A percentile compares a stretch with the other conserved stretches of the same genome.
phyloP scores from a whole-genome alignment of 2,329 filamentous ascomycete species.

The Colletotrichum sp. region DNA sequence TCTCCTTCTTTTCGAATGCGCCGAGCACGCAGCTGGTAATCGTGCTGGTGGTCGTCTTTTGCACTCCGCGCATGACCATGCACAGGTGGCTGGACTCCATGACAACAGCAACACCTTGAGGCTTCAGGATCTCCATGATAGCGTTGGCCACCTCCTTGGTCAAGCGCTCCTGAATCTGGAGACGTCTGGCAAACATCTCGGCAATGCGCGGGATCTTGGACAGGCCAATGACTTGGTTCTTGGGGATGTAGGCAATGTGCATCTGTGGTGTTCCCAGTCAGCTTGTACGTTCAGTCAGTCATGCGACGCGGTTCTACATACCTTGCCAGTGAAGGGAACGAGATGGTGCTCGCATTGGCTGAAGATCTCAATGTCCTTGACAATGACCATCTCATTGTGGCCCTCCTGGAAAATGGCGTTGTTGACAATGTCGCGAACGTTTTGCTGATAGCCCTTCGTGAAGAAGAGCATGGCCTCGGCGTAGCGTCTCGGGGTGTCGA shows the following conservation, averaged over 20 bases:
- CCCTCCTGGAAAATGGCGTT: conserved; percentile 94
- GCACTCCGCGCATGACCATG: conserved; percentile 99
- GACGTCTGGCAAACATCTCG: conserved; percentile 91
- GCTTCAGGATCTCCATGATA: conserved; percentile 89
- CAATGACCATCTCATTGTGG: conserved; percentile 96
- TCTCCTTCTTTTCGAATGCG: conserved; percentile 89
- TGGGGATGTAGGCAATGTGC: conserved; percentile 98
- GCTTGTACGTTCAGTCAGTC: background rate
- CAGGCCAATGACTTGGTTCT: conserved; percentile 88
- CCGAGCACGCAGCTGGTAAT: conserved; percentile 98
- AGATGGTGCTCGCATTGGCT: conserved; percentile 97
- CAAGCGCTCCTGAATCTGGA: conserved; percentile 95
- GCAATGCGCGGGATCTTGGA: conserved; percentile 96
- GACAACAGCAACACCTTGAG: conserved; percentile 93
- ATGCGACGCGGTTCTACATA: conserved; percentile 39
- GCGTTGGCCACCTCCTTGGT: conserved; percentile 96
- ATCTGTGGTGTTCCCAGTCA: conserved; percentile 61
- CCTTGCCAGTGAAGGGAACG: conserved; percentile 95
- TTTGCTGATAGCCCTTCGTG: conserved; percentile 96
- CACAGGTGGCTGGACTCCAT: conserved; percentile 97
- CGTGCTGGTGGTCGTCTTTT: conserved; percentile 86
- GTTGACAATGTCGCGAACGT: conserved; percentile 90
- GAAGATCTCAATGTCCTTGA: conserved; percentile 96
- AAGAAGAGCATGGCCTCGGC: conserved; percentile 96
- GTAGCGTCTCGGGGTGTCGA: conserved; percentile 81